Evolutionary conservation across 345 rosid genomes (phyloP).

Genomic region (Gynandropsis gynandra): DNA sequence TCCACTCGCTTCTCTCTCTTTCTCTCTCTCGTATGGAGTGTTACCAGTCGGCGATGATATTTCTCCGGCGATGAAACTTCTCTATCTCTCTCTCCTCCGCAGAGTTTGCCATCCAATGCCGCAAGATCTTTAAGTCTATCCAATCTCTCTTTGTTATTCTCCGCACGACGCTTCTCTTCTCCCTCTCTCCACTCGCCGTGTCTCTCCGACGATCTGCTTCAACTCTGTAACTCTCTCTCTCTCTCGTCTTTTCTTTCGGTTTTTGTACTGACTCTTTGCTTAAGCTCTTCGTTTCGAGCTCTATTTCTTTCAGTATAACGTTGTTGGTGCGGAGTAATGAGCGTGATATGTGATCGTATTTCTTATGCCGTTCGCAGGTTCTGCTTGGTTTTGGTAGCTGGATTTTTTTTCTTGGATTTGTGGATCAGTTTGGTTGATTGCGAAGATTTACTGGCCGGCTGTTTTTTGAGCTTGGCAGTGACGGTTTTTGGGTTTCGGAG

Average conservation of each 20-base stretch:
- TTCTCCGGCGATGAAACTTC: constrained; percentile 14
- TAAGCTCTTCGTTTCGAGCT: too few species aligned
- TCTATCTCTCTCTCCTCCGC: not conserved
- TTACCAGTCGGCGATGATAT: constrained; percentile 25
- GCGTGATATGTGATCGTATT: constrained; percentile 3
- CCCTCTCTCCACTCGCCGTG: not conserved
- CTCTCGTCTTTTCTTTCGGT: too few species aligned
- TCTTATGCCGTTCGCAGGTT: constrained; percentile 5
- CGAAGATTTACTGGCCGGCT: not conserved
- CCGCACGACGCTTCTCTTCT: constrained; percentile 3
- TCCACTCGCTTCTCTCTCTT: constrained; percentile 34
- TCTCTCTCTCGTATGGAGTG: constrained; percentile 20
- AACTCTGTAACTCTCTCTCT: not conserved
- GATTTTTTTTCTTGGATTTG: constrained; percentile 3
- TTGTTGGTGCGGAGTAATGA: constrained; percentile 1
- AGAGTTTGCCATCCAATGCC: constrained; percentile 14
- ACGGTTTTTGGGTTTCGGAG: not conserved
- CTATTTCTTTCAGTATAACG: not conserved
- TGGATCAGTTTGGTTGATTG: constrained; percentile 7
- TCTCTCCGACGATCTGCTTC: not conserved
- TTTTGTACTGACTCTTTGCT: too few species aligned
- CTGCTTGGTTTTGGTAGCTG: constrained; percentile 20
- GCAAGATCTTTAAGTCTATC: not conserved
- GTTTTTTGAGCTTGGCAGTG: constrained; percentile 6
- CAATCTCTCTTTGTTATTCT: too few species aligned